Evolutionary conservation across 192 early-diverging fungal species (phyloP).

Genomic region (Glomus cerebriforme): DNA sequence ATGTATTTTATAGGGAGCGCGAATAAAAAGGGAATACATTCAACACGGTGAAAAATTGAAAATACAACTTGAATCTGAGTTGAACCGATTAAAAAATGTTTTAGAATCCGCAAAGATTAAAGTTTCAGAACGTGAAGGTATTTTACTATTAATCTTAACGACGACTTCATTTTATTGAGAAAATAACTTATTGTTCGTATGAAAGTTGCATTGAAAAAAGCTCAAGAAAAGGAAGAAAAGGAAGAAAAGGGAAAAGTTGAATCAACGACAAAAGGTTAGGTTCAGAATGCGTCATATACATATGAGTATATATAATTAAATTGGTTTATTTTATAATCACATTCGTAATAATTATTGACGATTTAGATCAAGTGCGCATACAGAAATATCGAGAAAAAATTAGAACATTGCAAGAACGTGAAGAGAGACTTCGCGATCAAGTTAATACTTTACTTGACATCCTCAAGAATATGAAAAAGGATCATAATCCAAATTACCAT

Average conservation of each 20-base stretch:
- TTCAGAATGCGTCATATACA: too few species aligned
- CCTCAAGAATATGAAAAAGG: conserved; percentile 54
- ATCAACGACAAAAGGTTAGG: not conserved
- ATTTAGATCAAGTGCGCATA: not conserved
- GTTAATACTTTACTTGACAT: conserved; percentile 40
- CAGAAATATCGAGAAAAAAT: not conserved
- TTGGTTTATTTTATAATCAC: not conserved
- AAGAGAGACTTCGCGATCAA: conserved; percentile 37
- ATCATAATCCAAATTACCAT: conserved; percentile 74
- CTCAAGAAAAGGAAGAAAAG: conserved; percentile 10
- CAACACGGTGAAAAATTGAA: conserved; percentile 34
- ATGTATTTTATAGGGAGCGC: not conserved
- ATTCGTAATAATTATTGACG: not conserved
- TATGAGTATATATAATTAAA: not conserved
- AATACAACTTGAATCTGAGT: conserved; percentile 13
- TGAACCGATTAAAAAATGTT: conserved; percentile 26
- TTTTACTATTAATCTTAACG: not conserved
- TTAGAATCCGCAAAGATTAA: conserved; percentile 19
- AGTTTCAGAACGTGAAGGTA: conserved; percentile 36
- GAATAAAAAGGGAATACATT: conserved; percentile 38
- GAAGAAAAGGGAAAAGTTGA: not conserved
- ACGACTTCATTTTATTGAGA: not conserved
- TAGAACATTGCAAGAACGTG: conserved; percentile 18
- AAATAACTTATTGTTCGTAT: not conserved
- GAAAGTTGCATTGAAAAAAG: conserved; percentile 15